These are phyloP conservation scores for Phlebiopsis flavidoalba DNA, from an alignment of 768 basidiomycete species.

Conservation along the genomic window DNA sequence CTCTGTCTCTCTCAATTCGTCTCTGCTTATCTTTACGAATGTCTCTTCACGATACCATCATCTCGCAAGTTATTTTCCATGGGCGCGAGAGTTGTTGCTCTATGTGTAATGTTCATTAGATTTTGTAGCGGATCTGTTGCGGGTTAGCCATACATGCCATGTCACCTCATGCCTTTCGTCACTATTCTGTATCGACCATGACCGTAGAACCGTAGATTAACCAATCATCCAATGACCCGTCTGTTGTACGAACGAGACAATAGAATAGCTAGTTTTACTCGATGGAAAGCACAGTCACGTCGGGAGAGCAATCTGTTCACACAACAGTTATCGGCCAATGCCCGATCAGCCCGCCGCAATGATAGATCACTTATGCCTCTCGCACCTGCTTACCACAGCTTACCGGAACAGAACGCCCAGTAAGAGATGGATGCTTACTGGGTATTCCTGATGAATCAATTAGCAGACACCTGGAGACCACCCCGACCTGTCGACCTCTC, in stretches of 20 bases:
- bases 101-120: constrained; percentile 8
- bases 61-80: background rate
- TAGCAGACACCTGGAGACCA: background rate
- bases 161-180: constrained; percentile 1
- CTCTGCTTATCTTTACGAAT: constrained; percentile 11
- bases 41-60: constrained; percentile 9
- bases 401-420: too few relatives aligned
- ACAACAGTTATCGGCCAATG: too few relatives aligned
- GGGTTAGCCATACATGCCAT: constrained; percentile 7
- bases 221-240: background rate
- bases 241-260: background rate
- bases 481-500: background rate
- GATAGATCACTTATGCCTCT: too few relatives aligned
- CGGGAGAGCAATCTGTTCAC: too few relatives aligned
- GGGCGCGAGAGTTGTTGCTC: constrained; percentile 5
- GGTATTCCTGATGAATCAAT: too few relatives aligned
- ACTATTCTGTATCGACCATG: constrained; percentile 10
- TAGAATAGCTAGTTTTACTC: background rate
- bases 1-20: constrained; percentile 1
- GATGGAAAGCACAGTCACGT: background rate
- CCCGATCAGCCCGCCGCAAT: too few relatives aligned
- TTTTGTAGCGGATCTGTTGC: constrained; percentile 11
- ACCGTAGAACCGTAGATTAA: constrained; percentile 7
- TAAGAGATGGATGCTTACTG: too few relatives aligned
- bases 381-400: too few relatives aligned